Base-by-base conservation (phyloP, 2,329 filamentous ascomycete species). In the Triangularia setosa region DNA sequence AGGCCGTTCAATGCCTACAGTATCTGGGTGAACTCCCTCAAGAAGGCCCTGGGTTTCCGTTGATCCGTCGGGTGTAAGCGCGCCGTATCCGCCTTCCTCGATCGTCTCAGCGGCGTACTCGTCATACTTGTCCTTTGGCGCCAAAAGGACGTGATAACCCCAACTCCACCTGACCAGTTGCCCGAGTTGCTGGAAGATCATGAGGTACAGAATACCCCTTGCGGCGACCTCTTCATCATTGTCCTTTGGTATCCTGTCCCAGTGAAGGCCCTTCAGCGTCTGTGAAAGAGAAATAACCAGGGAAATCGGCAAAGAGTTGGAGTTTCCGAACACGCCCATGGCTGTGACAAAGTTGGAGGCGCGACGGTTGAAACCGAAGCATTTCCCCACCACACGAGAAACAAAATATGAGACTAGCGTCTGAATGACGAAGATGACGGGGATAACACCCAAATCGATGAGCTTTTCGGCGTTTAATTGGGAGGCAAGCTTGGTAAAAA, bases 141-240 rank as follows among this genome's bases (percentile, higher is more conserved):
- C 93, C n/a, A 99, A 82, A 18, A 99, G 82, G 40, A 98, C 89
- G 72, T 97, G 93, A 76, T 97, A 98, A 11, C 95, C 95, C 95
- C 95, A 99, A 68, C 92, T 97, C 95, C 95, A 99, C 65, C 95
- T 87, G 21, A 99, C 89, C 25, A 98, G 81, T 77, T 99, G 95
- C 23, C 95, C 95, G 2, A 99, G 86, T 76, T 99, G 95, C 79
- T 99, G 95, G 79, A 99, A 99, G 70, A 99, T 96, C 67, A 99
- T 83, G 11, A 99, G 84, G 74, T 99, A 99, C 0, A 99, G 81
- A 66, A 99, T 98, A 65, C 95, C 95, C 67, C 95, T 88, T 2
- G 95, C 94, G 24, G 87, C 93, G 21, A 99, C 95, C 76, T 98
- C 92, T 64, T 96, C 91, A 72, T 98, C 94, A 72, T 96, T 98